Evolutionary conservation across 148 eudicot species (phyloP), one percentile per base, ranked within the genome.

Genomic region (Heliamphora exappendiculata): DNA sequence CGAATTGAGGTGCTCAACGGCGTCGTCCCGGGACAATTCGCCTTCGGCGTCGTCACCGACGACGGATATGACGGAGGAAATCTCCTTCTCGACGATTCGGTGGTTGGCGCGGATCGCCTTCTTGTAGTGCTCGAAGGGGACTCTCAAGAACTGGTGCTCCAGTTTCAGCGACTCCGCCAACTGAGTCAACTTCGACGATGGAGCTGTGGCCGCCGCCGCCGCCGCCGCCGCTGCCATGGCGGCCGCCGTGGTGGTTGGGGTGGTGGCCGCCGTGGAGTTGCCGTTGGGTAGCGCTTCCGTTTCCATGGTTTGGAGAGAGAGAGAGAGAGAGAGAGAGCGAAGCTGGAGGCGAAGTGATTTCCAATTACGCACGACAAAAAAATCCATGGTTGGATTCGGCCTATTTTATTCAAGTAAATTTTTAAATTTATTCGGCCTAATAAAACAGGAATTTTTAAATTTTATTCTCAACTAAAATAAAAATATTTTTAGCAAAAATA

Each of bases 111-210:
- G 90, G 81, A 95, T 91, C 80, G 91, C 88, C 87, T 89, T 95
- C 87, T 89, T 95, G 87, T 89, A 95, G 82, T 95, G 90, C 78
- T 95, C 99, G 83, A 95, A 93, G 7, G 99, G 99, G 41, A 95
- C 97, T 19, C 99, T 81, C 2, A 95, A 77, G 68, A 95, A 93
- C 82, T 93, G 99, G 80, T 93, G 94, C 79, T 95, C 99, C 19
- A 93, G 81, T 76, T 93, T 95, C 10, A 93, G 81, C 2, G 93
- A 84, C 79, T 93, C 98, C 11, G 93, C 74, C 54, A 95, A 76
- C 65, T 86, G 80, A 53, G 69, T 68, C 26, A 79, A 36, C 47
- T 79, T 83, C 8, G 93, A 79, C 5, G 93, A 54, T 33, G 88
- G 77, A 0, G 84, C 29, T 8, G 80, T 53, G 71, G 86, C 29